Evolutionary conservation across 2,329 filamentous ascomycete genomes (phyloP).

Genomic region (Beauveria rudraprayagi): DNA sequence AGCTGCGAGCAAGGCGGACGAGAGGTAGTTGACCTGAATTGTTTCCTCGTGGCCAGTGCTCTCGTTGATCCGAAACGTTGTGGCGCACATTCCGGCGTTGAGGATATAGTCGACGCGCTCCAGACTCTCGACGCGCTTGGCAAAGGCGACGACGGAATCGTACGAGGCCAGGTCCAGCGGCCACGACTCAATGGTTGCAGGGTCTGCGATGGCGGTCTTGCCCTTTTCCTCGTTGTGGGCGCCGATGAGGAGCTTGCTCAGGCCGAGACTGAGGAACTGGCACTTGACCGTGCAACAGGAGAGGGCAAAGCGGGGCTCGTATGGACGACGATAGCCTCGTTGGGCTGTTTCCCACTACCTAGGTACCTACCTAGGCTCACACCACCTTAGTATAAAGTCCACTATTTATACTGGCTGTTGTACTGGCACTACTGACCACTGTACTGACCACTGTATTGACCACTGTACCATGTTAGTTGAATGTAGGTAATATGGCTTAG

Average conservation of each 20-base stretch:
- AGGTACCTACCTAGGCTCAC: too few relatives aligned
- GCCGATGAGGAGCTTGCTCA: conserved; percentile 26
- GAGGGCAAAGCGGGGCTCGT: too few relatives aligned
- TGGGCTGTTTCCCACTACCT: too few relatives aligned
- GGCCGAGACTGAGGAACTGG: too few relatives aligned
- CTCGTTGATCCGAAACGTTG: conserved; percentile 16
- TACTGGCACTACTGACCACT: too few relatives aligned
- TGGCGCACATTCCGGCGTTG: conserved; percentile 22
- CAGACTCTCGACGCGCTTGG: conserved; percentile 22
- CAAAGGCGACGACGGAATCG: conserved; percentile 32
- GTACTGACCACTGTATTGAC: too few relatives aligned
- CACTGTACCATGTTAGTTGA: too few relatives aligned
- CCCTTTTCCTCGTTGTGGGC: conserved; percentile 25
- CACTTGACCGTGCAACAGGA: too few relatives aligned
- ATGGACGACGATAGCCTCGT: too few relatives aligned
- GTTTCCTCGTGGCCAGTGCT: conserved; percentile 31
- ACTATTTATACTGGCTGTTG: too few relatives aligned
- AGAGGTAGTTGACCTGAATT: conserved; percentile 43
- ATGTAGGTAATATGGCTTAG: too few relatives aligned
- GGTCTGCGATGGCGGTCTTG: conserved; percentile 8
- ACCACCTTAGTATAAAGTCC: too few relatives aligned
- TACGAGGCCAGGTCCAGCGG: conserved; percentile 32
- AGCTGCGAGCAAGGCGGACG: conserved; percentile 37
- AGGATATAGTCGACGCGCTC: conserved; percentile 31
- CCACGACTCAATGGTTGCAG: conserved; percentile 20